Conservation (phyloP, 2,329 filamentous ascomycete genomes). For the Nemania sp. region DNA sequence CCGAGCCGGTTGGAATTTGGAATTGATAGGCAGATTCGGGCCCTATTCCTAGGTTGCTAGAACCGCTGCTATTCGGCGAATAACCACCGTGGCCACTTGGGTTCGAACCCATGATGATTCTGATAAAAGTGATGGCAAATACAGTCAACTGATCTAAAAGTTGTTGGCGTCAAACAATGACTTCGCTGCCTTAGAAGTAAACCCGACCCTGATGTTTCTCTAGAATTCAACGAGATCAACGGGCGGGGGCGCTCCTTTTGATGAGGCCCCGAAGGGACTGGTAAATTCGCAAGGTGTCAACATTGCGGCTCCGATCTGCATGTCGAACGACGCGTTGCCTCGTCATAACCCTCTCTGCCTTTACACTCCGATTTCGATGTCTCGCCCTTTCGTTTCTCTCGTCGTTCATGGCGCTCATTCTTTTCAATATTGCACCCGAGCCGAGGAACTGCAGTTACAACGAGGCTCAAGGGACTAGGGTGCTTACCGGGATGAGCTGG, state of each 20-base stretch:
- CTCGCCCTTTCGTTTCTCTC: not conserved
- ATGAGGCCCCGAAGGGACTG: not conserved
- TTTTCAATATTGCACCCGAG: not conserved
- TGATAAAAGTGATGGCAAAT: not conserved
- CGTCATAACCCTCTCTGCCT: not conserved
- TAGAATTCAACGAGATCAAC: not conserved
- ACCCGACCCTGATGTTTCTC: not conserved
- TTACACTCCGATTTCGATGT: not conserved
- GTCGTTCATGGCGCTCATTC: not conserved
- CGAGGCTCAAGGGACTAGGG: constrained; percentile 8
- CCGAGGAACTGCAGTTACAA: not conserved
- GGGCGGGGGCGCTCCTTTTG: constrained; percentile 4
- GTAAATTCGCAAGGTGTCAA: not conserved
- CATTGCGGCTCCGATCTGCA: not conserved
- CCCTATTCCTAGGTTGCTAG: not conserved
- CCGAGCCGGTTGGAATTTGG: not conserved
- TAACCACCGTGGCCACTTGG: not conserved
- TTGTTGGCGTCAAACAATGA: not conserved
- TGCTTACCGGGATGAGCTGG: not conserved
- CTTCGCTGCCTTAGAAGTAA: not conserved
- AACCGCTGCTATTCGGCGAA: not conserved
- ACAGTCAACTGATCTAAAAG: not conserved
- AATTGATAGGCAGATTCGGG: not conserved
- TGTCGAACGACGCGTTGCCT: constrained; percentile 2
- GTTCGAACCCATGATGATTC: not conserved